Percentiles rank a stretch among this genome's conserved stretches.
Conservation (phyloP, 371 early-diverging fungal genomes). For the Rozella allomycis region DNA sequence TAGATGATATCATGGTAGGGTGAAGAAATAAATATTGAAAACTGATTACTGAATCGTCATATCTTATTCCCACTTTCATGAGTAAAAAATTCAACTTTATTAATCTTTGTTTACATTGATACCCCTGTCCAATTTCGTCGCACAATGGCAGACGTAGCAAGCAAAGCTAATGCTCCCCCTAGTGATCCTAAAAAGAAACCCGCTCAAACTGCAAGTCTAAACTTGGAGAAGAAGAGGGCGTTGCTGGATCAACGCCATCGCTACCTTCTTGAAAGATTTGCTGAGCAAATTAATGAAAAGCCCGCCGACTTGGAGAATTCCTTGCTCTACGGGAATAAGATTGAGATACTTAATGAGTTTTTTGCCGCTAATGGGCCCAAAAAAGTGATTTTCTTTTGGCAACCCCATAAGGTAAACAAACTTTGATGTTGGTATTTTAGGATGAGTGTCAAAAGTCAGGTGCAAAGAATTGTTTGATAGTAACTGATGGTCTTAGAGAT, state of each 20-base stretch:
- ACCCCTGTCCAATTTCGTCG: no score
- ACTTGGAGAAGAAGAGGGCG: slow-evolving; percentile 30
- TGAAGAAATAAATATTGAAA: no score
- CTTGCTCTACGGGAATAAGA: slow-evolving; percentile 22
- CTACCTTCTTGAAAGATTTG: slow-evolving; percentile 28
- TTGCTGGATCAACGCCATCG: slow-evolving; percentile 24
- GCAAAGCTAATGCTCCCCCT: no score
- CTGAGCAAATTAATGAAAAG: slow-evolving; percentile 20
- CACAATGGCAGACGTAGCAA: no score
- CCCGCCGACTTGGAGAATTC: slow-evolving; percentile 21
- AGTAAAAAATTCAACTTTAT: no score
- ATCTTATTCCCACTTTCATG: no score
- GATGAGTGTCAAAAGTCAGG: slow-evolving; percentile 2
- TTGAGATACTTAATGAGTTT: slow-evolving; percentile 31
- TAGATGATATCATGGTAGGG: no score
- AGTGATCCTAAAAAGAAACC: no score
- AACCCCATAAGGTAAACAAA: slow-evolving; percentile 5
- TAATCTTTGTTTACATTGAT: no score
- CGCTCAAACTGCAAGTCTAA: no score
- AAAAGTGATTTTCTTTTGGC: slow-evolving; percentile 30
- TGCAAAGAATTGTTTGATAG: slow-evolving; percentile 11
- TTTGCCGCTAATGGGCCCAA: slow-evolving; percentile 24
- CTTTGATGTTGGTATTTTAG: background rate
- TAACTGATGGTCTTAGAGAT: slow-evolving; percentile 20
- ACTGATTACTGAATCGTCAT: no score